A percentile compares a stretch with the other conserved stretches of the same genome.
These are phyloP conservation scores for Tilletia indica DNA, from an alignment of 1,284 basidiomycete genomes.

Conservation along the genomic window DNA sequence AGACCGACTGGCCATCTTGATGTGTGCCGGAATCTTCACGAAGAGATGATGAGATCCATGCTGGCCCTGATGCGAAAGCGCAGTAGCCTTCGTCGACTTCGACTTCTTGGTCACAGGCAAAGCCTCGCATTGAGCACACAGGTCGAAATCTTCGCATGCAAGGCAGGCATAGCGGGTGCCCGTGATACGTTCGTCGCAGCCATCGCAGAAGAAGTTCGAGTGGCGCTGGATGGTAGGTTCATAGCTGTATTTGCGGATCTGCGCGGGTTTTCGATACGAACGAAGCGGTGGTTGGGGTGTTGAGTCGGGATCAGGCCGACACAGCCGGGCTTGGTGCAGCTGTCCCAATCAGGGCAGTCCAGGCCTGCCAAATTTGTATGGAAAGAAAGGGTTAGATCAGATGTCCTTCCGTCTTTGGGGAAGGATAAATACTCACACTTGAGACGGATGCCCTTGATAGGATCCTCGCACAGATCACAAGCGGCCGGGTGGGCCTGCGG, in stretches of 20 bases:
- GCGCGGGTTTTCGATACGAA: conserved; percentile 17
- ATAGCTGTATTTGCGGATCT: conserved; percentile 15
- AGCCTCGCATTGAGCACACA: conserved; percentile 31
- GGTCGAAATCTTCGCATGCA: conserved; percentile 29
- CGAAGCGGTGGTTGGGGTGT: conserved; percentile 33
- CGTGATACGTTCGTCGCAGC: conserved; percentile 21
- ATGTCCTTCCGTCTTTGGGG: no score
- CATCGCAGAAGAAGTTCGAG: conserved; percentile 27
- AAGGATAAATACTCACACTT: conserved; percentile 20
- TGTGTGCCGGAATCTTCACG: conserved; percentile 27
- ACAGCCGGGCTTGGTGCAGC: conserved; percentile 24
- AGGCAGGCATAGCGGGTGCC: conserved; percentile 35
- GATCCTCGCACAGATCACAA: conserved; percentile 24
- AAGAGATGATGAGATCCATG: conserved; percentile 26
- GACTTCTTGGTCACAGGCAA: conserved; percentile 17
- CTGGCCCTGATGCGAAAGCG: conserved; percentile 20
- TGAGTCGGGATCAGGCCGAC: neutral
- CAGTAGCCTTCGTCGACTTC: neutral
- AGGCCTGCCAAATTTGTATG: conserved; percentile 22
- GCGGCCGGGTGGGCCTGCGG: no score
- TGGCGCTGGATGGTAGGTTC: conserved; percentile 17
- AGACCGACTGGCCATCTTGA: no score
- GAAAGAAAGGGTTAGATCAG: neutral
- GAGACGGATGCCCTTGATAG: conserved; percentile 20
- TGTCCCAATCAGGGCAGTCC: conserved; percentile 35